phyloP scores from a whole-genome alignment of 1,284 basidiomycete genomes.

The Naganishia sp. region DNA sequence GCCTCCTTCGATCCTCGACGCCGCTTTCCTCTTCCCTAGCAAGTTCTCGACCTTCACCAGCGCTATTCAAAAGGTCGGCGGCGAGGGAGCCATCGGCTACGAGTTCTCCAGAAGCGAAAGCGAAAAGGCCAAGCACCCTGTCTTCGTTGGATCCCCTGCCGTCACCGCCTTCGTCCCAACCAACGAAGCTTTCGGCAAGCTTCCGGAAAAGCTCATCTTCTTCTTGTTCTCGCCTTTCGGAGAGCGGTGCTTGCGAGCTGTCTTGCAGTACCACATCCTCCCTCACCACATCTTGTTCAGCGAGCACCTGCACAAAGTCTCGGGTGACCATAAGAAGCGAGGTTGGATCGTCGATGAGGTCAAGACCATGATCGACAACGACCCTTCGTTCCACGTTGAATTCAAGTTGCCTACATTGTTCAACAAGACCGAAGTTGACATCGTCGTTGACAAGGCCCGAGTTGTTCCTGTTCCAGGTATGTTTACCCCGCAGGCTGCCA shows the following conservation, averaged over 20 bases:
- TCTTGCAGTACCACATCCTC: conserved; percentile 68
- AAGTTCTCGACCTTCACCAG: conserved; percentile 64
- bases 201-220: conserved; percentile 62
- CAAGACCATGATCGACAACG: conserved; percentile 39
- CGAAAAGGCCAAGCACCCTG: conserved; percentile 45
- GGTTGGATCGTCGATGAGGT: conserved; percentile 31
- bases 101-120: conserved; percentile 55
- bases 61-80: conserved; percentile 61
- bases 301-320: conserved; percentile 56
- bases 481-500: conserved; percentile 7
- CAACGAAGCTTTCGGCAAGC: conserved; percentile 63
- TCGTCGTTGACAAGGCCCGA: conserved; percentile 60
- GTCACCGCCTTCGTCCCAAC: conserved; percentile 68
- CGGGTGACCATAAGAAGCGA: conserved; percentile 35
- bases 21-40: conserved; percentile 61
- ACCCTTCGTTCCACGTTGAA: conserved; percentile 58
- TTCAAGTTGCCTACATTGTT: conserved; percentile 59
- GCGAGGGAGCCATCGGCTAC: conserved; percentile 57
- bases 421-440: conserved; percentile 58
- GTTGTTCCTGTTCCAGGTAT: conserved; percentile 48
- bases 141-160: conserved; percentile 59
- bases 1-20: conserved; percentile 64
- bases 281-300: conserved; percentile 63
- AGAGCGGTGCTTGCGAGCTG: conserved; percentile 60
- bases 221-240: conserved; percentile 73